These are phyloP conservation scores for Colletotrichum chlorophyti DNA, from an alignment of 2,329 filamentous ascomycete species.

Conservation along the genomic window DNA sequence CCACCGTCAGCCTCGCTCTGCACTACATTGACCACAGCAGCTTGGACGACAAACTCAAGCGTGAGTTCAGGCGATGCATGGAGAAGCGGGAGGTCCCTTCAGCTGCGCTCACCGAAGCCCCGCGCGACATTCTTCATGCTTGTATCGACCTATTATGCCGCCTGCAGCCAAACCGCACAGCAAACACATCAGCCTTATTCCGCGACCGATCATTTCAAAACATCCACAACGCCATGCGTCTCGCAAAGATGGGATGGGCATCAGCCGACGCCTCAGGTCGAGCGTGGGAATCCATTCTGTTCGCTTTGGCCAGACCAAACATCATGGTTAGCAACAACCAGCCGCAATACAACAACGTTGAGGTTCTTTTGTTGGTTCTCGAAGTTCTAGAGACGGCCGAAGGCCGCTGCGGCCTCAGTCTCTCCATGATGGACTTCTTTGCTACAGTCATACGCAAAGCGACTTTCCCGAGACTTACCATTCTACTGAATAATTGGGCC, in stretches of 20 bases:
- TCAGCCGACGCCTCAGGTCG: background rate
- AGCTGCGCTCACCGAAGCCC: background rate
- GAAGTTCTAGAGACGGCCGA: conserved; percentile 14
- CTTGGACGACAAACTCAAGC: conserved; percentile 1
- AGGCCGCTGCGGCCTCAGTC: background rate
- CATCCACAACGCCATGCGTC: conserved; percentile 13
- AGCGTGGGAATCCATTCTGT: conserved; percentile 22
- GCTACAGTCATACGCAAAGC: background rate
- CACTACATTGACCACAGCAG: conserved; percentile 36
- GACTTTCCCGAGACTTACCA: conserved; percentile 31
- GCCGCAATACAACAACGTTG: background rate
- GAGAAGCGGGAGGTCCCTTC: background rate
- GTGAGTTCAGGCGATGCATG: background rate
- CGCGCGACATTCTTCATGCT: conserved; percentile 40
- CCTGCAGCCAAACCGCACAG: conserved; percentile 14
- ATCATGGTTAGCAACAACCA: conserved; percentile 9
- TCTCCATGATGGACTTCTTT: conserved; percentile 31
- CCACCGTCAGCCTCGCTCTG: conserved; percentile 31
- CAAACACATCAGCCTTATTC: background rate
- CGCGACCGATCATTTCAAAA: background rate
- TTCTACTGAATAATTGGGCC: conserved; percentile 41
- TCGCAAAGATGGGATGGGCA: conserved; percentile 1
- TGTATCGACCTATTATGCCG: conserved; percentile 17
- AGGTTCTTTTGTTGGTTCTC: conserved; percentile 7
- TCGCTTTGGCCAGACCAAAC: conserved; percentile 16